phyloP scores from a whole-genome alignment of 768 basidiomycete genomes.

The Tylopilus subfusipes region DNA sequence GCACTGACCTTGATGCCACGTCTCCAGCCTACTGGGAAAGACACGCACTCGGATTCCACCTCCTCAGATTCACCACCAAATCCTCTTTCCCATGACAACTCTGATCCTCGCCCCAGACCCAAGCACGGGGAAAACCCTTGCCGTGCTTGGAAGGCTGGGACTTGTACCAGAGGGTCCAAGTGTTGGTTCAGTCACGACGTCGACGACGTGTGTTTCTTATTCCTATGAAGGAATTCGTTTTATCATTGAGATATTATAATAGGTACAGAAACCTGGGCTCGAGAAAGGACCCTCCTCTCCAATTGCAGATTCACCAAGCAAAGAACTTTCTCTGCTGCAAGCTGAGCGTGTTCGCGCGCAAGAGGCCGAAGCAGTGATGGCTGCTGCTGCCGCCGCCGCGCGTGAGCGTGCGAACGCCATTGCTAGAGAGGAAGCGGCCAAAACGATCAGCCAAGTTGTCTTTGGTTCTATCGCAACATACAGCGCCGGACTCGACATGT shows the following conservation, averaged over 20 bases:
- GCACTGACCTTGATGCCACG: not conserved
- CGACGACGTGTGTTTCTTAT: slow-evolving; percentile 30
- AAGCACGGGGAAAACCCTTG: slow-evolving; percentile 23
- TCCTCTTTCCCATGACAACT: slow-evolving; percentile 1
- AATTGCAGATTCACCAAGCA: not conserved
- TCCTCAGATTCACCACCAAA: not conserved
- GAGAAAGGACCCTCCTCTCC: not conserved
- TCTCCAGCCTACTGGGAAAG: not conserved
- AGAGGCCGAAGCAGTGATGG: slow-evolving; percentile 18
- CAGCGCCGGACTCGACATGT: slow-evolving; percentile 47
- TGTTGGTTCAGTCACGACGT: slow-evolving; percentile 36
- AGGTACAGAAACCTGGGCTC: slow-evolving; percentile 9
- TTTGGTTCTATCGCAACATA: slow-evolving; percentile 48
- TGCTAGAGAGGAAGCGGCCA: slow-evolving; percentile 39
- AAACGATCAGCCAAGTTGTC: slow-evolving; percentile 42
- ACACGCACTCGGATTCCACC: not conserved
- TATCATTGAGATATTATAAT: not conserved
- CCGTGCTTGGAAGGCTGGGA: slow-evolving; percentile 37
- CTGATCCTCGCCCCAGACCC: slow-evolving; percentile 19
- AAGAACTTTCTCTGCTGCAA: not conserved
- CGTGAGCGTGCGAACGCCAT: slow-evolving; percentile 11
- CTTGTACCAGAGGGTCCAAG: slow-evolving; percentile 34
- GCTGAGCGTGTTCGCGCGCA: slow-evolving; percentile 2
- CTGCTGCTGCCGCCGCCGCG: slow-evolving; percentile 7
- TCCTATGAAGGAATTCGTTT: not conserved